Base-by-base conservation (phyloP, 2,329 filamentous ascomycete genomes). In the Triangularia verruculosa region DNA sequence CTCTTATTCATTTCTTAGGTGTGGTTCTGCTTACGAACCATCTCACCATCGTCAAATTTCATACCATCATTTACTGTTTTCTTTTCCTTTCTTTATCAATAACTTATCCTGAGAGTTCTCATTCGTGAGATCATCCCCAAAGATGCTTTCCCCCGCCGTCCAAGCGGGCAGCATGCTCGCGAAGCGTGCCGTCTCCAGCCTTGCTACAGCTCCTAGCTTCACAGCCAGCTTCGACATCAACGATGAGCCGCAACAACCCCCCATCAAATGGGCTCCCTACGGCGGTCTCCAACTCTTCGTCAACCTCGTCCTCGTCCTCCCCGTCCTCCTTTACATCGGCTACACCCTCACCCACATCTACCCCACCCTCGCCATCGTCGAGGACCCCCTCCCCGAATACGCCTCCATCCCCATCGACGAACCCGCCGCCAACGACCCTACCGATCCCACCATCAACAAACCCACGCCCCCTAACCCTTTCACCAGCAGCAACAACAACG, bases 381-480 rank as follows among this genome's bases (percentile, higher is more conserved):
- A 87, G 70, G 82, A 86, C 74, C 83, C 85, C 34, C 81, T 83
- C 57, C 82, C 83, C 4, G 78, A 79, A 27, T 86, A 86, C 75
- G 80, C 83, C 62, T 79, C 82, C 59, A 73, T 86, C 54, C 72
- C 80, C 53, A 74, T 80, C 11, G 75, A 78, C 70, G 78, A 78
- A 39, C 74, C 74, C 52, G 65, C 72, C 30, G 70, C 76, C 60
- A 75, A 75, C 66, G 69, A 73, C 28, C n/a, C n/a, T n/a, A n/a
- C n/a, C n/a, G 69, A 73, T n/a, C n/a, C n/a, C 30, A 68, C 75
- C 66, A 75, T 76, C 66, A 71, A 75, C 68, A 74, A 76, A 51
- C 63, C n/a, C n/a, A n/a, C n/a, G n/a, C n/a, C n/a, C n/a, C n/a
- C n/a, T n/a, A n/a, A n/a, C n/a, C n/a, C n/a, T n/a, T n/a, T n/a